phyloP scores from a whole-genome alignment of 306 rosid species.

The Glycine soja region DNA sequence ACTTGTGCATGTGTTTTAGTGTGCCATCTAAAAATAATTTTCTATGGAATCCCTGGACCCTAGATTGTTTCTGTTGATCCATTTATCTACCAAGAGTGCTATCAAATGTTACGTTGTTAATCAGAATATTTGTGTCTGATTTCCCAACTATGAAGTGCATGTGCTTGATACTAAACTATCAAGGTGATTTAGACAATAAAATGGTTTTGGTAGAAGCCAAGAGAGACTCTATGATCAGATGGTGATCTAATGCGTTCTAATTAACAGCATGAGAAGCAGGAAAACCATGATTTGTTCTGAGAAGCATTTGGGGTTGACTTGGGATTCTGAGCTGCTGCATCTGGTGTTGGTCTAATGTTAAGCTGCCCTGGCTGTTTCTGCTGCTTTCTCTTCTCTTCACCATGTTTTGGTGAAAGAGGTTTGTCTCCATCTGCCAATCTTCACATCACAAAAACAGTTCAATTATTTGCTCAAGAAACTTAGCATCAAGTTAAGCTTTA shows the following conservation, averaged over 20 bases:
- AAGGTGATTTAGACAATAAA: conserved; percentile 11
- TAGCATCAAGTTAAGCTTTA: background rate
- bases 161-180: conserved; percentile 27
- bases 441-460: conserved; percentile 48
- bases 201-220: conserved; percentile 29
- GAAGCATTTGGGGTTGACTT: conserved; percentile 16
- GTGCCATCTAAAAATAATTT: background rate
- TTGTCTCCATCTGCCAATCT: conserved; percentile 61
- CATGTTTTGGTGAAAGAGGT: conserved; percentile 44
- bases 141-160: conserved; percentile 14
- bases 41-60: background rate
- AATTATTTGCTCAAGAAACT: conserved; percentile 36
- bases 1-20: conserved; percentile 7
- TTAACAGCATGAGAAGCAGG: conserved; percentile 68
- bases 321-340: conserved; percentile 37
- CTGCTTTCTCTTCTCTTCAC: conserved; percentile 40
- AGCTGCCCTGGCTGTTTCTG: conserved; percentile 21
- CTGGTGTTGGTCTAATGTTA: conserved; percentile 41
- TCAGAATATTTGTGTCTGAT: background rate
- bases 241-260: conserved; percentile 37
- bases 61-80: background rate
- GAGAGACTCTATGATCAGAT: background rate
- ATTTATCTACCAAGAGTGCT: background rate
- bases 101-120: background rate
- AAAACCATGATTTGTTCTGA: conserved; percentile 51